These are phyloP conservation scores for Pneumocystis murina DNA, from an alignment of 1,139 yeast species.

Conservation along the genomic window DNA sequence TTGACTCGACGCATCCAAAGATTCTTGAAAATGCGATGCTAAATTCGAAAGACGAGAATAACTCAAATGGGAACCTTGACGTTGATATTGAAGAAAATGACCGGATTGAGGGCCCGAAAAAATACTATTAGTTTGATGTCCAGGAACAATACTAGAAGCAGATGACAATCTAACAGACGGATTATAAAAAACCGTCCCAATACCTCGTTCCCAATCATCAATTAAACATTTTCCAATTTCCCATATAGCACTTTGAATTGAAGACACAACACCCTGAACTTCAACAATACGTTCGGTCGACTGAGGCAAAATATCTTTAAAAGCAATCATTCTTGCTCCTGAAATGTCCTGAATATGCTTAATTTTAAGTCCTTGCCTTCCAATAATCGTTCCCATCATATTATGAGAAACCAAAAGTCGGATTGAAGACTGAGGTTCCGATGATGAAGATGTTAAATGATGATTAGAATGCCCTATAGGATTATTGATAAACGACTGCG, in stretches of 20 bases:
- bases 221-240: slow-evolving; percentile 58
- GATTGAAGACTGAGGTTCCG: slow-evolving; percentile 19
- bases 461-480: slow-evolving; percentile 20
- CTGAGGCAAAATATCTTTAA: slow-evolving; percentile 69
- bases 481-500: slow-evolving; percentile 27
- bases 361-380: slow-evolving; percentile 69
- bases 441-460: slow-evolving; percentile 27
- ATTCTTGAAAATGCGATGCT: not conserved
- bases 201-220: slow-evolving; percentile 49
- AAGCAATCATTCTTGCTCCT: slow-evolving; percentile 71
- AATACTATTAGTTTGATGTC: not conserved
- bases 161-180: slow-evolving; percentile 27
- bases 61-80: not conserved
- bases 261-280: slow-evolving; percentile 63
- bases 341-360: slow-evolving; percentile 61
- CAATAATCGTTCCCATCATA: slow-evolving; percentile 84
- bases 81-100: not conserved
- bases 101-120: not conserved
- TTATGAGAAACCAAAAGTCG: slow-evolving; percentile 68
- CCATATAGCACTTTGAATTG: slow-evolving; percentile 44
- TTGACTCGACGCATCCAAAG: not conserved
- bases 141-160: slow-evolving; percentile 3
- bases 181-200: slow-evolving; percentile 49
- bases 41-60: not conserved
- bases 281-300: slow-evolving; percentile 82